Base-by-base conservation (phyloP, 305 asterid species). In the Fraxinus sp. region DNA sequence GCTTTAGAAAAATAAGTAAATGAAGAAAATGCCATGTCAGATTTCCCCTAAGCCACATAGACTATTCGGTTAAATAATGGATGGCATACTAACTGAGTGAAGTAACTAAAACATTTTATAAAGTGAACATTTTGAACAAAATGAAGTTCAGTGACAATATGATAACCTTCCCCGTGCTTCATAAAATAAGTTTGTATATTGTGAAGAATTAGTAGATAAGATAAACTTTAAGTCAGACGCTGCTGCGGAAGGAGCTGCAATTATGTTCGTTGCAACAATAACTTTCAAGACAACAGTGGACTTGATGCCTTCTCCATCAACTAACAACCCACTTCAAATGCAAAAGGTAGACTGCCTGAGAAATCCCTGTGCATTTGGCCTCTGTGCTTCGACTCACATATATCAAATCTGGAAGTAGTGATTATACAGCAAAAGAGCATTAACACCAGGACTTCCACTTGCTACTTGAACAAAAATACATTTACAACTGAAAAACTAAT, bases 401-500 rank as follows among this genome's bases (percentile, higher is more conserved):
- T 62, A 10, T 64, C 30, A 64, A 64, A 64, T 64, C 73, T 11
- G 28, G 32, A 9, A 24, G 30, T 24, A 11, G 36, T 68, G 74
- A 68, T 24, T 68, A 30, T 68, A 68, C 80, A 20, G 74, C 71
- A 39, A 26, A 72, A 39, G 18, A 59, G 24, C 28, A 72, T 32
- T 10, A 28, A 41, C 73, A 28, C 9, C 22, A 46, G 76, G 35
- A 46, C 62, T 41, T 32, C 20, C 35, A 37, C 57, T 20, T 14
- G 82, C 81, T 80, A 55, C 79, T 84, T 82, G 81, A 82, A 80
- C 74, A 74, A 49, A 24, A 75, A 59, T 78, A 71, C 74, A 66
- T 55, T 62, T 18, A 82, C 52, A 57, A 76, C 73, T 66, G 73
- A 24, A 26, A 66, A 66, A 68, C 37, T 68, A 59, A 80, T 5